A percentile compares a stretch with the other conserved stretches of the same genome.
Evolutionary conservation across 495 filamentous ascomycete species (phyloP).

Genomic region (Sphaerosporella brunnea): DNA sequence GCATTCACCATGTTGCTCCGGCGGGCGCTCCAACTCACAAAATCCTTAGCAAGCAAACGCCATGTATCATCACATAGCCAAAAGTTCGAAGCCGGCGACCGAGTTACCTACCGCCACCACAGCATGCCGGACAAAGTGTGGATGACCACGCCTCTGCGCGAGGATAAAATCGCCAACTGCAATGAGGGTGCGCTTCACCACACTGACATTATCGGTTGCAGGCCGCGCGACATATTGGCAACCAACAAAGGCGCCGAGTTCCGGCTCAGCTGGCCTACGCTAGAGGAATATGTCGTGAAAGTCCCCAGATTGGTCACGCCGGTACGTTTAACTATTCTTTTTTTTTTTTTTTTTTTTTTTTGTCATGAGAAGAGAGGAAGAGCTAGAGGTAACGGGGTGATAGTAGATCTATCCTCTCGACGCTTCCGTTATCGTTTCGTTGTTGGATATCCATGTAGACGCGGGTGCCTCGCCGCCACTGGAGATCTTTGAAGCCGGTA

Average conservation of each 20-base stretch:
- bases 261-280: slow-evolving; percentile 42
- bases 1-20: too few relatives aligned
- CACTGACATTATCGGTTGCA: slow-evolving; percentile 44
- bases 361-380: slow-evolving; percentile 1
- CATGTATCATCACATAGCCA: background rate
- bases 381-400: slow-evolving; percentile 9
- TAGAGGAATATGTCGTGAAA: slow-evolving; percentile 51
- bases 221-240: slow-evolving; percentile 37
- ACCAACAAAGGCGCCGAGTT: slow-evolving; percentile 35
- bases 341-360: too few relatives aligned
- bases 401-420: slow-evolving; percentile 56
- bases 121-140: slow-evolving; percentile 30
- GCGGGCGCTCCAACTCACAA: too few relatives aligned
- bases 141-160: slow-evolving; percentile 36
- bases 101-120: slow-evolving; percentile 32
- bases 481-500: slow-evolving; percentile 55
- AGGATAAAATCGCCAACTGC: slow-evolving; percentile 31
- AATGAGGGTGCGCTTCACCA: slow-evolving; percentile 38
- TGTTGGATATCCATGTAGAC: slow-evolving; percentile 48
- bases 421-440: slow-evolving; percentile 49
- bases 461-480: slow-evolving; percentile 25
- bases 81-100: slow-evolving; percentile 37
- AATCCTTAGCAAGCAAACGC: too few relatives aligned
- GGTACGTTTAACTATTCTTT: too few relatives aligned
- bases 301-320: slow-evolving; percentile 53